Percentiles rank a stretch among this genome's conserved stretches.
Conservation (phyloP, 805 yeast genomes). For the Candida railenensis region DNA sequence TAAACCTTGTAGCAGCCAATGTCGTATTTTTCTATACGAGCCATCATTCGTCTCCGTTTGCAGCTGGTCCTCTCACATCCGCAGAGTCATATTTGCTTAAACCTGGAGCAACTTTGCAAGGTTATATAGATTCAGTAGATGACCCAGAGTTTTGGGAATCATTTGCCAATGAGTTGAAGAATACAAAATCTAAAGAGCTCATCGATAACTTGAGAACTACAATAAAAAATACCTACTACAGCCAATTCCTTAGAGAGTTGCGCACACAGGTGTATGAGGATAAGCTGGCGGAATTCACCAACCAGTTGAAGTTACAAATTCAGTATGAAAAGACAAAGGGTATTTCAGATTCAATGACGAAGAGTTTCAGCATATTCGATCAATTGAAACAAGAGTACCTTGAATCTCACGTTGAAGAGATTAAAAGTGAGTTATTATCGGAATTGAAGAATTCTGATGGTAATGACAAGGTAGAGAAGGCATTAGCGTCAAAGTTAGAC, state of each 20-base stretch:
- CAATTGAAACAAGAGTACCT: slow-evolving; percentile 2
- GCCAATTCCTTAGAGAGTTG: background rate
- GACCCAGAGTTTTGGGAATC: slow-evolving; percentile 8
- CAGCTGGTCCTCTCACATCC: background rate
- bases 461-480: slow-evolving; percentile 7
- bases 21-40: background rate
- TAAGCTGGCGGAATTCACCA: background rate
- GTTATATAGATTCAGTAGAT: slow-evolving; percentile 1
- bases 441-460: slow-evolving; percentile 10
- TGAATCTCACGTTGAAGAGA: background rate
- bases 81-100: slow-evolving; percentile 1
- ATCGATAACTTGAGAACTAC: slow-evolving; percentile 8
- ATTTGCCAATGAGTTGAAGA: slow-evolving; percentile 10
- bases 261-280: background rate
- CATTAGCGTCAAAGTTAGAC: background rate
- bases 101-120: slow-evolving; percentile 3
- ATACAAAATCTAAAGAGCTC: slow-evolving; percentile 10
- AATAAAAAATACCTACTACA: slow-evolving; percentile 3
- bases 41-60: slow-evolving; percentile 1
- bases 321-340: background rate
- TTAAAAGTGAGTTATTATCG: background rate
- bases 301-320: slow-evolving; percentile 1
- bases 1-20: slow-evolving; percentile 1
- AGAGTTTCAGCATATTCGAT: slow-evolving; percentile 1
- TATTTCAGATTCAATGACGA: background rate